Conservation (phyloP, 2,329 filamentous ascomycete genomes). For the Phialocephala sp. region DNA sequence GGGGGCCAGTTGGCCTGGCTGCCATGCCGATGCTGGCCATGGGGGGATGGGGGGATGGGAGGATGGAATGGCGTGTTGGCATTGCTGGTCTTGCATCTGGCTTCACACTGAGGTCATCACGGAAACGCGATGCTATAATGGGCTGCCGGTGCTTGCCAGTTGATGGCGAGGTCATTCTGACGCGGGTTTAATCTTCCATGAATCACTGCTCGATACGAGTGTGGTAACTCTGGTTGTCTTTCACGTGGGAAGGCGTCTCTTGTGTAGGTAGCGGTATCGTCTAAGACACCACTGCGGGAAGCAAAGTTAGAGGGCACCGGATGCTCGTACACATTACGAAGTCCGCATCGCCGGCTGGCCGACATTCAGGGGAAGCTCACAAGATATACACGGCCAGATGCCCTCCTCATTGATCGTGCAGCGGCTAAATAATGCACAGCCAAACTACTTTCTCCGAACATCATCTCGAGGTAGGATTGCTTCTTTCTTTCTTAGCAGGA, state of each 20-base stretch:
- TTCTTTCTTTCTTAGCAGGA: too few relatives aligned
- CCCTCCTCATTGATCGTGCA: background rate
- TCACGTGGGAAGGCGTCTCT: constrained; percentile 3
- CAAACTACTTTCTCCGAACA: background rate
- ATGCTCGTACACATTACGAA: background rate
- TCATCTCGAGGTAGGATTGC: too few relatives aligned
- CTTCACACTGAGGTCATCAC: constrained; percentile 1
- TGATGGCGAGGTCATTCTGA: background rate
- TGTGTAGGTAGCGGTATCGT: background rate
- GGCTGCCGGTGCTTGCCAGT: background rate
- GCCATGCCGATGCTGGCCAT: too few relatives aligned
- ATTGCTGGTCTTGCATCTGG: background rate
- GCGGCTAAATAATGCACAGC: background rate
- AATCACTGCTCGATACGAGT: background rate
- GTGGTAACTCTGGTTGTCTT: background rate
- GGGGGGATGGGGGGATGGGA: background rate
- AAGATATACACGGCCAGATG: background rate
- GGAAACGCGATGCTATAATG: too few relatives aligned
- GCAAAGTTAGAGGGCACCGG: too few relatives aligned
- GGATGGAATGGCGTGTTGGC: background rate
- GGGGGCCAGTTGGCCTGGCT: too few relatives aligned
- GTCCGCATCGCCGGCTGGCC: background rate
- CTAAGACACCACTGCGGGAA: constrained; percentile 1
- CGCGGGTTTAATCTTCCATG: background rate
- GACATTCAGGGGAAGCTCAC: background rate